Evolutionary conservation across 148 eudicot genomes (phyloP), one percentile per base, ranked within the genome.

Genomic region (Rhododendron griersonianum): DNA sequence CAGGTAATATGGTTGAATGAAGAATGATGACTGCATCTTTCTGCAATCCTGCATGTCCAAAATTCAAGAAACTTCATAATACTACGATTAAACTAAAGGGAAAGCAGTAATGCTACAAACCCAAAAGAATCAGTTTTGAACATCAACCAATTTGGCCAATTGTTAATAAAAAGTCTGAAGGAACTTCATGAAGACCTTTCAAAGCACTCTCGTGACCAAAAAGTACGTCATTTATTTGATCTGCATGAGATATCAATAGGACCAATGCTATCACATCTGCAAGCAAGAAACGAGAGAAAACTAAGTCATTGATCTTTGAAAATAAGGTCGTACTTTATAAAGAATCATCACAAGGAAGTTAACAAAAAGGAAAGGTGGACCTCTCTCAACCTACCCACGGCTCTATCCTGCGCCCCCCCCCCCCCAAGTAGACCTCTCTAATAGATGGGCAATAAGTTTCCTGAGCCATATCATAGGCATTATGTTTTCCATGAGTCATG

Each of bases 181-280:
- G 87, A 85, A 83, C 80, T 87, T 75, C 77, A 89, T 57, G 57
- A 30, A 28, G 15, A 92, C 99, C 99, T 92, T 92, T 89, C 88
- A 94, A 91, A 71, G 91, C 88, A 77, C 95, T 92, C 86, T 91
- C 89, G 19, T 77, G 86, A 81, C 92, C 91, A 81, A 91, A 89
- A 63, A 94, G 82, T 35, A 93, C 51, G 82, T 92, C 91, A 86
- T 93, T 90, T 86, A 93, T 87, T 85, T 92, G 95, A 89, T 91
- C 92, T 78, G 87, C 89, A 57, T 92, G 90, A 81, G 92, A 87
- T 86, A 94, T 81, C 86, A 92, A 89, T 75, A 93, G 75, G 74
- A 96, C 91, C 89, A 95, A 89, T 86, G 98, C 98, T 23, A 84
- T 86, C 84, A 91, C 94, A 85, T 91, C 98, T 96, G 97, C 86